Evolutionary conservation across 2,329 filamentous ascomycete species (phyloP).

Genomic region (Pseudodiploospora longispora): DNA sequence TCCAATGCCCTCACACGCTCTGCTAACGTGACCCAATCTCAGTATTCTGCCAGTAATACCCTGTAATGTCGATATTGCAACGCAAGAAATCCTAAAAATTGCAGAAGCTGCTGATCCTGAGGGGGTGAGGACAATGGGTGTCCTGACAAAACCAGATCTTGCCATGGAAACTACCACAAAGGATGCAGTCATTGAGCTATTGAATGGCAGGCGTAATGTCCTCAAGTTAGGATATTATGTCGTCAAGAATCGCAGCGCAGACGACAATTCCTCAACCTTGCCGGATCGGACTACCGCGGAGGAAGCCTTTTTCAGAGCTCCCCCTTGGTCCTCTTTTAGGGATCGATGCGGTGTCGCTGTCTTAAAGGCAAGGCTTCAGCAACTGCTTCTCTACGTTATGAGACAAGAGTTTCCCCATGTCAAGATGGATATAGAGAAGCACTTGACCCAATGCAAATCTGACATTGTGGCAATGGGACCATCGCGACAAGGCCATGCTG

Average conservation of each 20-base stretch:
- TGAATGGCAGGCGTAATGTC: slow-evolving; percentile 30
- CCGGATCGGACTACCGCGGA: slow-evolving; percentile 25
- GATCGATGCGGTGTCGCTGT: slow-evolving; percentile 26
- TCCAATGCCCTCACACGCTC: neutral
- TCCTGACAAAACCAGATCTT: slow-evolving; percentile 54
- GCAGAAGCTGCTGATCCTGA: slow-evolving; percentile 29
- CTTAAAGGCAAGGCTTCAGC: slow-evolving; percentile 26
- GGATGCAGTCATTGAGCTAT: slow-evolving; percentile 31
- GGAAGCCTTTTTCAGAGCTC: slow-evolving; percentile 26
- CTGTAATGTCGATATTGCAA: slow-evolving; percentile 31
- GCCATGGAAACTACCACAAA: slow-evolving; percentile 32
- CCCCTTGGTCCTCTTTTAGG: slow-evolving; percentile 26
- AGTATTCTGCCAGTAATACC: slow-evolving; percentile 38
- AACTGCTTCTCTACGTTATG: slow-evolving; percentile 32
- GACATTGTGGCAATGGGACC: slow-evolving; percentile 22
- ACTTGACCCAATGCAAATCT: slow-evolving; percentile 6
- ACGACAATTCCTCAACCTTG: slow-evolving; percentile 27
- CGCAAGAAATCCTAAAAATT: slow-evolving; percentile 30
- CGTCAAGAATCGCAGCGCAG: slow-evolving; percentile 39
- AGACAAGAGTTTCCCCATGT: slow-evolving; percentile 30
- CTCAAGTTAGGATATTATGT: slow-evolving; percentile 41
- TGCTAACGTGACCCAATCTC: neutral
- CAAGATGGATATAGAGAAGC: slow-evolving; percentile 18
- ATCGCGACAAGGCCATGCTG: slow-evolving; percentile 15
- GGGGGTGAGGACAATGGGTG: slow-evolving; percentile 35